Evolutionary conservation across 306 rosid species (phyloP).

Genomic region (Cucurbita argyrosperma): DNA sequence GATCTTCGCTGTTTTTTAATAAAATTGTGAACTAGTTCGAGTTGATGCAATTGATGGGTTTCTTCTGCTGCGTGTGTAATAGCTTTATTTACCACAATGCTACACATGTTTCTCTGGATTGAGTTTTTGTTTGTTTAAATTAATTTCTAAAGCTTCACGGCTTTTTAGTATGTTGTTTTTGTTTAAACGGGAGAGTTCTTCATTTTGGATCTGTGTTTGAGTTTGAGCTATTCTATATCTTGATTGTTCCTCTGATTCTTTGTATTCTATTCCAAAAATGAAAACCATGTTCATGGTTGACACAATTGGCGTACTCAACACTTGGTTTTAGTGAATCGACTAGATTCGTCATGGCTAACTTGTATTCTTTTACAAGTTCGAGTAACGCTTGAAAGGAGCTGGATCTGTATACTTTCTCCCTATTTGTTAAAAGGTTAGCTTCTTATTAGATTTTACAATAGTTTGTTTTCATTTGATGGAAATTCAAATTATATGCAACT

Average conservation of each 20-base stretch:
- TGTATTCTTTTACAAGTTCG: neutral
- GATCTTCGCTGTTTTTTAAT: neutral
- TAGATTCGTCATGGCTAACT: neutral
- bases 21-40: neutral
- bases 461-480: neutral
- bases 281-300: neutral
- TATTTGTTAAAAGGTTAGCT: neutral
- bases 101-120: neutral
- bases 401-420: neutral
- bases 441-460: neutral
- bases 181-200: neutral
- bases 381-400: neutral
- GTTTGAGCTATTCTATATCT: too few species aligned
- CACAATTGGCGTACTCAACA: neutral
- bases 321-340: neutral
- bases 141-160: neutral
- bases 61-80: neutral
- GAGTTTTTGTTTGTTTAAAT: neutral
- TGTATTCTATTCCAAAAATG: too few species aligned
- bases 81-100: neutral
- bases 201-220: neutral
- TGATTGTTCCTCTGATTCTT: too few species aligned
- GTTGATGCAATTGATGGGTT: neutral
- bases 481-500: neutral
- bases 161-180: neutral